phyloP scores from a whole-genome alignment of 441 rosid genomes.

The Populus hybrid region DNA sequence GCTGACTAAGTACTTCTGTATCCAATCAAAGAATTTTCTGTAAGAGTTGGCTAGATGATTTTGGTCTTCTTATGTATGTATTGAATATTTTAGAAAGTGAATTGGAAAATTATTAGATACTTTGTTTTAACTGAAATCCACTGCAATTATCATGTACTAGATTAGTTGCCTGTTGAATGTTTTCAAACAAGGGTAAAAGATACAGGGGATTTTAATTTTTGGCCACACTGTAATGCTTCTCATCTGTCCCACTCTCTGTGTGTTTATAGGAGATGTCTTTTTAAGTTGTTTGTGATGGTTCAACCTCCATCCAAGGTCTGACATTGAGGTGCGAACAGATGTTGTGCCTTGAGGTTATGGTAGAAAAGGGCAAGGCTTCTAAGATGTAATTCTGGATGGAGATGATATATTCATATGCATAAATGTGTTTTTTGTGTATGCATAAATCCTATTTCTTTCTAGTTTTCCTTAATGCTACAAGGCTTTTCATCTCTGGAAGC shows the following conservation, averaged over 20 bases:
- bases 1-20: conserved; percentile 90
- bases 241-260: not conserved
- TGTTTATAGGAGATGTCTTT: not conserved
- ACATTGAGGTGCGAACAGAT: not conserved
- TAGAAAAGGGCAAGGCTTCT: not conserved
- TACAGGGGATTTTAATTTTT: not conserved
- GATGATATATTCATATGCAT: not conserved
- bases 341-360: not conserved
- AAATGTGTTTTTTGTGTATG: not conserved
- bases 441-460: not conserved
- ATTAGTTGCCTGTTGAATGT: conserved; percentile 14
- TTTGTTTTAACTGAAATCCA: not conserved
- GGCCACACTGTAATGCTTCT: not conserved
- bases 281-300: not conserved
- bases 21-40: conserved; percentile 39
- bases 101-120: not conserved
- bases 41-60: not conserved
- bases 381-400: not conserved
- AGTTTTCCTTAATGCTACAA: conserved; percentile 49
- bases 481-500: conserved; percentile 92
- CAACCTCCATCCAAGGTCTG: not conserved
- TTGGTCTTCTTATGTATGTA: not conserved
- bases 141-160: conserved; percentile 10
- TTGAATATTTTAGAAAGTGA: not conserved
- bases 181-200: conserved; percentile 2